Base-by-base conservation (phyloP, 2,329 filamentous ascomycete genomes). In the Fusarium sp. region DNA sequence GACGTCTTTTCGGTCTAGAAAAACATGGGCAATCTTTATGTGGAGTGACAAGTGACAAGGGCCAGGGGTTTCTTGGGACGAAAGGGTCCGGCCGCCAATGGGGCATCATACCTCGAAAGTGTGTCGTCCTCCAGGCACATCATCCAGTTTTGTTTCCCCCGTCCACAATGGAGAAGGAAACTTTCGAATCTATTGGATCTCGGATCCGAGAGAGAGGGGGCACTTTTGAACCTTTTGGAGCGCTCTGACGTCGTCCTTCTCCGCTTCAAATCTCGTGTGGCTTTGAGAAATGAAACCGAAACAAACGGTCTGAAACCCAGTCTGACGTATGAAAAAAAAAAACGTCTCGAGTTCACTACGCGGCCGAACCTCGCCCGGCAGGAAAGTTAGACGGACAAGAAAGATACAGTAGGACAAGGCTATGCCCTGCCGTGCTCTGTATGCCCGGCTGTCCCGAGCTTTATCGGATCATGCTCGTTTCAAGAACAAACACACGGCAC, bases 291-390 rank as follows among this genome's bases (percentile, higher is more conserved):
- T 66, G 69, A 72, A 74, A 69, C 72, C 69, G 56, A 74, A 75
- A 74, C 66, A 74, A 64, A 74, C 62, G 56, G 62, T 73, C 72
- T 74, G 72, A 74, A 74, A 74, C 72, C 22, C 38, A 38, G 69
- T 63, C 72, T 74, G 47, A 71, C 64, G 54, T 59, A 63, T 63
- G 63, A 31, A 16, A 31, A 35, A 16, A 31, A 27, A 35, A 16
- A 31, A 27, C n/a, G 25, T 58, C 25, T 61, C 5, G 25, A 27
- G 45, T 47, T 27, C 27, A 27, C 27, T 7, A 27, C 20, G 42
- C 22, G 42, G 25, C 42, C 42, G 47, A 52, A 18, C 47, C 47
- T 52, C 27, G 45, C 25, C 22, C 22, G 22, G 22, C 18, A 35
- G 52, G 22, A 31, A 31, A 10, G 29, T 31, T 4, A 27, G 16